Base-by-base conservation (phyloP, 805 yeast genomes). In the Ogataea nakhonphanomensis region DNA sequence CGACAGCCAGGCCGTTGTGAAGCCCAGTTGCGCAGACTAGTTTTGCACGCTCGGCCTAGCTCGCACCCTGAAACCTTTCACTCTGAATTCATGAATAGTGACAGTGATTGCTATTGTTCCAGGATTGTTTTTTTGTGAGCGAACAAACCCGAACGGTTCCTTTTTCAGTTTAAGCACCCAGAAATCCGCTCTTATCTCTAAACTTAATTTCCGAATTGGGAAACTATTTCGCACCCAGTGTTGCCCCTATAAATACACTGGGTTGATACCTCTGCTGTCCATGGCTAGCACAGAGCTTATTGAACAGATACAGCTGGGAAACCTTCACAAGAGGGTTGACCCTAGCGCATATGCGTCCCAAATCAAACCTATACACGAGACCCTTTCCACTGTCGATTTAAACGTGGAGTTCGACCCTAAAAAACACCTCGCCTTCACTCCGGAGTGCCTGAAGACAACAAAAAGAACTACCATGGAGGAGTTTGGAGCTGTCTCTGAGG, bases 391-490 rank as follows among this genome's bases (percentile, higher is more conserved):
- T 2, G 45, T 56, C 20, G 57, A 59, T 27, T 57, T 62, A 25
- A 30, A 43, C 10, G 58, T 61, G 10, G 36, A 48, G 22, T 71
- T 70, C 43, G 71, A 68, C 38, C 70, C 71, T 8, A 43, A 49
- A n/a, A 55, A 44, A 38, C 75, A 71, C 51, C 46, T 71, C 26
- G 57, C 62, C 8, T 66, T 63, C 51, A 61, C 61, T 10, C 61
- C 61, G 41, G 68, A 64, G 30, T 52, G 55, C 38, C 63, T 57
- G 31, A 53, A 61, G 12, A 59, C 55, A 33, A 64, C 67, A 24
- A 59, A 65, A 45, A 61, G 69, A 46, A 54, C 65, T 29, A 70
- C 75, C 7, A 67, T 77, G 70, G 70, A 63, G 33, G 81, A 78
- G 44, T 62, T 78, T 41, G 78, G 77, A 0, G 57, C 70, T 41